Percentiles rank a stretch among this genome's conserved stretches.
phyloP scores from a whole-genome alignment of 2,329 filamentous ascomycete species.

The Cercospora sesami region DNA sequence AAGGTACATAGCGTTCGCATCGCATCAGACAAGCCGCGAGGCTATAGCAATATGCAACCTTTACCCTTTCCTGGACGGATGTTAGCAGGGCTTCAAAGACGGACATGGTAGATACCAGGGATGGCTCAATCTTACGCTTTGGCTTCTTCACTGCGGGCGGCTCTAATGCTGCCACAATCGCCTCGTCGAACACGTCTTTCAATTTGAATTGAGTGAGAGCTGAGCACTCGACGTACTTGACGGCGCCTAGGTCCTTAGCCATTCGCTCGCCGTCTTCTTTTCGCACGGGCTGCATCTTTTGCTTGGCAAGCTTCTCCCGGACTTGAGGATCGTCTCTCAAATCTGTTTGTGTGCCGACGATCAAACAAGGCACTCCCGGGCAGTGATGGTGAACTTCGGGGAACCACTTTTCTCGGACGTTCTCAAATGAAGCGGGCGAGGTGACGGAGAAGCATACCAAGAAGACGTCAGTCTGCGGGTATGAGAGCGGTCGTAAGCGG shows the following conservation, averaged over 20 bases:
- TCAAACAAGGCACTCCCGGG: slow-evolving; percentile 93
- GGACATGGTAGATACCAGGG: background rate
- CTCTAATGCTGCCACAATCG: slow-evolving; percentile 92
- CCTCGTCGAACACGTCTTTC: slow-evolving; percentile 99
- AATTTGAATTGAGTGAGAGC: slow-evolving; percentile 97
- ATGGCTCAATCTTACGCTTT: slow-evolving; percentile 32
- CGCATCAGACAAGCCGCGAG: background rate
- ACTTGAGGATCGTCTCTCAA: slow-evolving; percentile 85
- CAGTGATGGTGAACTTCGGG: slow-evolving; percentile 99
- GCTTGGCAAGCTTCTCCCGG: slow-evolving; percentile 86
- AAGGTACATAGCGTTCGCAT: slow-evolving; percentile 2
- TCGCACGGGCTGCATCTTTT: slow-evolving; percentile 91
- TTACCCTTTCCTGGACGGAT: slow-evolving; percentile 36
- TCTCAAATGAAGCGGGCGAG: slow-evolving; percentile 95
- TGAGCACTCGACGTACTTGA: slow-evolving; percentile 99
- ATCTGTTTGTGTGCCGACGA: slow-evolving; percentile 97
- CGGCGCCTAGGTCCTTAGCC: slow-evolving; percentile 94
- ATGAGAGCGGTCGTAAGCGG: slow-evolving; percentile 90
- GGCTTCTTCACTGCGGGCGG: slow-evolving; percentile 77
- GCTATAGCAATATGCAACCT: slow-evolving; percentile 39
- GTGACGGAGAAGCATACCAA: slow-evolving; percentile 98
- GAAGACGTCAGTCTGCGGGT: slow-evolving; percentile 98
- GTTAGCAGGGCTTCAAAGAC: background rate
- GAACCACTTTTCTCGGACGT: slow-evolving; percentile 99
- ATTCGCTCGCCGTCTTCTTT: slow-evolving; percentile 93